These are phyloP conservation scores for Colletotrichum phormii DNA, from an alignment of 2,329 filamentous ascomycete species.

Conservation along the genomic window DNA sequence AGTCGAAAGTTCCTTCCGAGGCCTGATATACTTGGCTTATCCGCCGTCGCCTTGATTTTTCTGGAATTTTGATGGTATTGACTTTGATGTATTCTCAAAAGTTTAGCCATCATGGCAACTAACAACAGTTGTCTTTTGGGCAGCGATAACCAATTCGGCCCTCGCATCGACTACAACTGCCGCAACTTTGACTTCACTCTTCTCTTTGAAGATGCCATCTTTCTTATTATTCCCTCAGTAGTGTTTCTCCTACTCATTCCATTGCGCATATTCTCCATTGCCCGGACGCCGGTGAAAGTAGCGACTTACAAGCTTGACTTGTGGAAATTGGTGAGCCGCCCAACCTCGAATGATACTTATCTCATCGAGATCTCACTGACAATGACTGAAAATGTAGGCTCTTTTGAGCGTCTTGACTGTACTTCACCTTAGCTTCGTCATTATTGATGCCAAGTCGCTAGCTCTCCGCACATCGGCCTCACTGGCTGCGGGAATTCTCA, in stretches of 20 bases:
- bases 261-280: neutral
- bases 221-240: neutral
- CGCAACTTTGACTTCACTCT: constrained; percentile 21
- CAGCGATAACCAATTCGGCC: constrained; percentile 7
- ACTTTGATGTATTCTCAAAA: neutral
- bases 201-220: constrained; percentile 5
- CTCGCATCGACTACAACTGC: constrained; percentile 9
- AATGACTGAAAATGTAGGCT: neutral
- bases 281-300: neutral
- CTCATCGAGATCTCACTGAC: neutral
- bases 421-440: neutral
- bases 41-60: neutral
- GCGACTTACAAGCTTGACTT: constrained; percentile 6
- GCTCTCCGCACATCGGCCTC: neutral
- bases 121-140: neutral
- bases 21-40: neutral
- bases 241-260: constrained; percentile 12
- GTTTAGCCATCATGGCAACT: neutral
- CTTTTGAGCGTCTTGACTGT: neutral
- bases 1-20: neutral
- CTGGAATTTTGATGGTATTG: neutral
- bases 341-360: too few species aligned
- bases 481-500: constrained; percentile 7
- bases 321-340: neutral
- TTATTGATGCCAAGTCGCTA: neutral